A percentile compares a stretch with the other conserved stretches of the same genome.
Evolutionary conservation across 78 protist species (phyloP).

Genomic region (Bigelowiella natans): DNA sequence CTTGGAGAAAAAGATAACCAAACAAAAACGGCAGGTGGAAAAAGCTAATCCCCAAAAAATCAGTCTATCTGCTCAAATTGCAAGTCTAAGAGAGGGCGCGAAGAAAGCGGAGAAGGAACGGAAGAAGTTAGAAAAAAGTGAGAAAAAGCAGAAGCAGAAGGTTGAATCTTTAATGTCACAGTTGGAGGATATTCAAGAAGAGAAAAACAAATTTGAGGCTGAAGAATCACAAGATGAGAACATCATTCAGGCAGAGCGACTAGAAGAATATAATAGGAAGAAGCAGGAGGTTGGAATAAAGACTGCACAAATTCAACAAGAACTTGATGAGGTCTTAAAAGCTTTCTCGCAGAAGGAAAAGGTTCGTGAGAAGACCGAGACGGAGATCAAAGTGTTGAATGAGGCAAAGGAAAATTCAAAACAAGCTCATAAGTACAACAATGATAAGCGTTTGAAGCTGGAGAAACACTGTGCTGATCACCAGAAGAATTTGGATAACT

Average conservation of each 20-base stretch:
- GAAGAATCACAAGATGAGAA: not conserved
- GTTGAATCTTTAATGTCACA: not conserved
- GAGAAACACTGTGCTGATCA: not conserved
- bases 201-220: not conserved
- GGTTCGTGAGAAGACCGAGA: not conserved
- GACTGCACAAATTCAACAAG: not conserved
- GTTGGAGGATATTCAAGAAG: not conserved
- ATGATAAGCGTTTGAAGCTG: not conserved
- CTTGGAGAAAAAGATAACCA: not conserved
- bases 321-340: not conserved
- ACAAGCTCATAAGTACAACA: not conserved
- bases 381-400: not conserved
- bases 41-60: not conserved
- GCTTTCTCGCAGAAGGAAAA: too few relatives aligned
- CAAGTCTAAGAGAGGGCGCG: conserved; percentile 7
- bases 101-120: not conserved
- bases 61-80: not conserved
- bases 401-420: not conserved
- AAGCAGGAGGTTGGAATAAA: not conserved
- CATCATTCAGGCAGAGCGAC: not conserved
- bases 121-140: not conserved
- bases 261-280: not conserved
- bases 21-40: not conserved
- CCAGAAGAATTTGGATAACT: not conserved
- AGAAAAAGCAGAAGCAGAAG: not conserved